Percentiles rank a stretch among this genome's conserved stretches.
These are phyloP conservation scores for Blastomyces emzantsi DNA, from an alignment of 2,329 filamentous ascomycete species.

Conservation along the genomic window DNA sequence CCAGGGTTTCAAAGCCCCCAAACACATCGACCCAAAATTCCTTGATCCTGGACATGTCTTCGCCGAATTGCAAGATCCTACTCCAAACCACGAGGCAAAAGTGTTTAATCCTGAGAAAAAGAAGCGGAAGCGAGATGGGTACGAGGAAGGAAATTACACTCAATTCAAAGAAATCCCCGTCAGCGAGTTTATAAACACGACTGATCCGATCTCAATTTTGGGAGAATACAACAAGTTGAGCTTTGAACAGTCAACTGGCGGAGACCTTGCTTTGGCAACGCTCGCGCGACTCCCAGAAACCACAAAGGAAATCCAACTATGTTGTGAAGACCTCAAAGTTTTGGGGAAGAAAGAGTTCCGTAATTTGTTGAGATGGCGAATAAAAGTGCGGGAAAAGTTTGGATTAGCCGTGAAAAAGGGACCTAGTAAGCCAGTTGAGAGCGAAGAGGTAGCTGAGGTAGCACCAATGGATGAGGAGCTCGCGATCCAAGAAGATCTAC, in stretches of 20 bases:
- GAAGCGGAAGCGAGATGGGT: conserved; percentile 95
- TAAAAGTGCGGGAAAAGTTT: conserved; percentile 84
- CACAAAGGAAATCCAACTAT: conserved; percentile 67
- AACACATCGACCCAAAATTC: conserved; percentile 84
- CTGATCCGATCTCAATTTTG: conserved; percentile 85
- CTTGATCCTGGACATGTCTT: conserved; percentile 85
- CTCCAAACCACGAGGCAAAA: conserved; percentile 92
- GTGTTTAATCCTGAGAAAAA: conserved; percentile 97
- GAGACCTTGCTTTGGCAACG: conserved; percentile 78
- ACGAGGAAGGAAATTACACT: conserved; percentile 89
- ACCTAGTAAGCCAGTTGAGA: conserved; percentile 36
- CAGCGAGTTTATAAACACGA: conserved; percentile 88
- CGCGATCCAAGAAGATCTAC: conserved; percentile 77
- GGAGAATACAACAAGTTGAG: conserved; percentile 75
- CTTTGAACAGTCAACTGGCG: conserved; percentile 70
- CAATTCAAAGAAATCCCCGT: conserved; percentile 85
- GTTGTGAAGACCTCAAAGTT: conserved; percentile 77
- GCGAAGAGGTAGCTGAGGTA: conserved; percentile 70
- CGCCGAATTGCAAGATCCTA: conserved; percentile 74
- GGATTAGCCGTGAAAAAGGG: conserved; percentile 70
- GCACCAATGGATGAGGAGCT: conserved; percentile 93
- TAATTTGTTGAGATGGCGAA: conserved; percentile 74
- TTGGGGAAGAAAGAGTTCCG: conserved; percentile 94
- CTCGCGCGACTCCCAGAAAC: conserved; percentile 80
- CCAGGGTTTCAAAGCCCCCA: conserved; percentile 88